These are phyloP conservation scores for Sphagnum magellanicum DNA, from an alignment of 228 moss, liverwort and hornwort species.

Conservation along the genomic window DNA sequence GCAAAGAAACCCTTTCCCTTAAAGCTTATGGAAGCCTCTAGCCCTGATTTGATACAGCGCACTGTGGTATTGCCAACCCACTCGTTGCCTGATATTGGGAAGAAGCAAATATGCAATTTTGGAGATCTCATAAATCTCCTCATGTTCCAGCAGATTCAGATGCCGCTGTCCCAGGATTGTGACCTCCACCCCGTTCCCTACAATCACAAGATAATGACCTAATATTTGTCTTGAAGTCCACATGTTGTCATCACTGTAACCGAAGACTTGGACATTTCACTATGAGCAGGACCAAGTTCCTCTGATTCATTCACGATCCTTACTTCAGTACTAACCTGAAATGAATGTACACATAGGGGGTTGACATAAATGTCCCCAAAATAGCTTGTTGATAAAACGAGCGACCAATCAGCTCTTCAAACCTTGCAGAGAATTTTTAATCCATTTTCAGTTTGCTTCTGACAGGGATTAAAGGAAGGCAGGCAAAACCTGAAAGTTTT, in stretches of 20 bases:
- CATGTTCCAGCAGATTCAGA: constrained; percentile 37
- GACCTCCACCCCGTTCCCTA: constrained; percentile 57
- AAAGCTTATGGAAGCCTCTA: constrained; percentile 63
- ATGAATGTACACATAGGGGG: not conserved
- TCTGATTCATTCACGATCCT: not conserved
- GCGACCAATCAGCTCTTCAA: too few relatives aligned
- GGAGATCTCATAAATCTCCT: constrained; percentile 70
- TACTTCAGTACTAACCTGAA: not conserved
- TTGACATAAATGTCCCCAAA: not conserved
- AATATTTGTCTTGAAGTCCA: not conserved
- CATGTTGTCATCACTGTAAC: not conserved
- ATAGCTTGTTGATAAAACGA: not conserved
- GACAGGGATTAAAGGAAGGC: too few relatives aligned
- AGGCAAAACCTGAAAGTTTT: too few relatives aligned
- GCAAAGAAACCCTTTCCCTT: constrained; percentile 52
- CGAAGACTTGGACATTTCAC: not conserved
- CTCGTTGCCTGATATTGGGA: constrained; percentile 45
- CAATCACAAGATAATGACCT: constrained; percentile 1
- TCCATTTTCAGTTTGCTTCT: too few relatives aligned
- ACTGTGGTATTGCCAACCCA: constrained; percentile 69
- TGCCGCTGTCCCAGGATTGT: constrained; percentile 46
- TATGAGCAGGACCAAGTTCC: too few relatives aligned
- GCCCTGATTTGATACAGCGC: constrained; percentile 55
- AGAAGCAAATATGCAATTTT: constrained; percentile 51
- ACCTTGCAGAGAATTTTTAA: too few relatives aligned